Base-by-base conservation (phyloP, 192 early-diverging fungal species). In the Gorgonomyces haynaldii region DNA sequence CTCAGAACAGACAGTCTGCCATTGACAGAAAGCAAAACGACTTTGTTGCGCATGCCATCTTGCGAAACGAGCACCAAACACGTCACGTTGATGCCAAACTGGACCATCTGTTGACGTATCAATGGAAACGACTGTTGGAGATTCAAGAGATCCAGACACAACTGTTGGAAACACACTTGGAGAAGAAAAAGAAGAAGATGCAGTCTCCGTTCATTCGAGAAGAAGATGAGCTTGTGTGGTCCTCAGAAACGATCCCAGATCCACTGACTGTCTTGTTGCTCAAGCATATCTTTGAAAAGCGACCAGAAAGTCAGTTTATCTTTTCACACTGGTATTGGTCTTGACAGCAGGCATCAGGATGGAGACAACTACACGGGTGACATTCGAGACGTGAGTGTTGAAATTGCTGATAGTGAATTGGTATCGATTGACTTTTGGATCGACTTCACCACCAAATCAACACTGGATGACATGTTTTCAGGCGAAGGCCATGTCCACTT, bases 21-120 rank as follows among this genome's bases (percentile, higher is more conserved):
- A 17, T 58, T 16, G 68, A 70, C 41, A 17, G 57, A 2, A 27
- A 42, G 8, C 55, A 70, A 42, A 58, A 35, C 36, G 50, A 60
- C 40, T 70, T 55, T 50, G 42, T 70, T 19, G 40, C 53, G 15
- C 50, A 38, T 22, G 54, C 58, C 21, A 60, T 58, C 22, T 45
- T 70, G 22, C 54, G 68, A 13, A 45, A 52, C 29, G 68, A 70
- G 42, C 46, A 66, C 39, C 62, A 60, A 43, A 50, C 57, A 6
- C 55, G 63, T 1, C 68, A 66, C 41, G 49, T 70, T 21, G 57
- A 70, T 42, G 64, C 64, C 24, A 70, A 70, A 38, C 13, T 70
- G 17, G 68, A 70, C 36, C 60, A 70, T 54, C 50, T 70, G 17
- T 26, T 66, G 15, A 38, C 43, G 10, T 37, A 62, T 27, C 67